Evolutionary conservation across 2,329 filamentous ascomycete species (phyloP).

Genomic region (Beauveria asiatica): DNA sequence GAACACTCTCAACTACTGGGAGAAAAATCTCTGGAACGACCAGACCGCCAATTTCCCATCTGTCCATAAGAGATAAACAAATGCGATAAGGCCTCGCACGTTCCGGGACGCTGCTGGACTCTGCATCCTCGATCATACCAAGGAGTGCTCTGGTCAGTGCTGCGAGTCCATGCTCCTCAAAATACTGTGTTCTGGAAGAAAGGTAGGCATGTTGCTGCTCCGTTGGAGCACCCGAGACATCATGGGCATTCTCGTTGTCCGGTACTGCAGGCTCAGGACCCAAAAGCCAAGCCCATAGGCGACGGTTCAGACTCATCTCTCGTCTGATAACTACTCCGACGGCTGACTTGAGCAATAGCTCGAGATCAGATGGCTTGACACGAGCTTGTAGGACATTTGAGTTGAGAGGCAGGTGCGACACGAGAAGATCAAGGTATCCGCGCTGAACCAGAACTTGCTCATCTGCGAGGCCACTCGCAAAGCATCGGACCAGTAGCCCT

Average conservation of each 20-base stretch:
- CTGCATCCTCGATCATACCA: slow-evolving; percentile 55
- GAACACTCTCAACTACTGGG: slow-evolving; percentile 72
- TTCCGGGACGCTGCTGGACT: slow-evolving; percentile 39
- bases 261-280: slow-evolving; percentile 57
- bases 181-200: slow-evolving; percentile 65
- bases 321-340: slow-evolving; percentile 79
- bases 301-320: slow-evolving; percentile 93
- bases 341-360: slow-evolving; percentile 73
- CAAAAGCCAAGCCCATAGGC: slow-evolving; percentile 93
- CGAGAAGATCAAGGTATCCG: slow-evolving; percentile 86
- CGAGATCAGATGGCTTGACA: slow-evolving; percentile 66
- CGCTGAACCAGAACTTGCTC: slow-evolving; percentile 86
- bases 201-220: slow-evolving; percentile 38
- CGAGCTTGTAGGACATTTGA: slow-evolving; percentile 70
- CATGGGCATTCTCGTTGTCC: slow-evolving; percentile 39
- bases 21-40: slow-evolving; percentile 86
- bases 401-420: slow-evolving; percentile 80
- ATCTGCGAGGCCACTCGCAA: slow-evolving; percentile 81
- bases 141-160: slow-evolving; percentile 67
- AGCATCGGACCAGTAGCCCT: slow-evolving; percentile 80
- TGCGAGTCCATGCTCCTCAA: slow-evolving; percentile 68
- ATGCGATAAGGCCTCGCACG: slow-evolving; percentile 81
- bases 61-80: slow-evolving; percentile 92
- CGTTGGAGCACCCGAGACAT: slow-evolving; percentile 35
- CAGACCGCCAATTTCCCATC: slow-evolving; percentile 90